phyloP scores from a whole-genome alignment of 2,329 filamentous ascomycete species.

The Penicillium sp. region DNA sequence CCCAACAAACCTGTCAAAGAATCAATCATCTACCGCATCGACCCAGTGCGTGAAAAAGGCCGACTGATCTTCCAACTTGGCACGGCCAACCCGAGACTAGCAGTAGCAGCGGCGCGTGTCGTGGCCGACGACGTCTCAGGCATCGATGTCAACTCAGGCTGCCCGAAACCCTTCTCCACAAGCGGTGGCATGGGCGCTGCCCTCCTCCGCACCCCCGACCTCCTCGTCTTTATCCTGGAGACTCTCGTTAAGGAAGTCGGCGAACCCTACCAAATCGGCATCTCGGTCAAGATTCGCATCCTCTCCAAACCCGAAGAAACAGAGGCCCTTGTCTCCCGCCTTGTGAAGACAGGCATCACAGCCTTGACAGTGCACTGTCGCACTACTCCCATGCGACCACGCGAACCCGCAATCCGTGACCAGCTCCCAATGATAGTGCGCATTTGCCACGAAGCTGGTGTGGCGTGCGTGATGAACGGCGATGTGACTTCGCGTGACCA shows the following conservation, averaged over 20 bases:
- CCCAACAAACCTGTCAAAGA: conserved; percentile 46
- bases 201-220: conserved; percentile 79
- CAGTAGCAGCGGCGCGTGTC: conserved; percentile 78
- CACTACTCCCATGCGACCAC: conserved; percentile 90
- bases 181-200: conserved; percentile 94
- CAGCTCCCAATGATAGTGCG: conserved; percentile 81
- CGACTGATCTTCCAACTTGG: conserved; percentile 90
- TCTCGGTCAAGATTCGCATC: conserved; percentile 94
- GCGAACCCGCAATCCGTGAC: conserved; percentile 80
- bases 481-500: conserved; percentile 78
- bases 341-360: conserved; percentile 86
- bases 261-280: conserved; percentile 78
- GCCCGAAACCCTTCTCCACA: conserved; percentile 94
- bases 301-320: conserved; percentile 76
- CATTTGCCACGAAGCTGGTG: conserved; percentile 78
- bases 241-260: conserved; percentile 77
- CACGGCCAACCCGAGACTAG: conserved; percentile 76
- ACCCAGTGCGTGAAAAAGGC: conserved; percentile 71
- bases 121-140: conserved; percentile 86
- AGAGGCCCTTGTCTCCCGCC: conserved; percentile 69
- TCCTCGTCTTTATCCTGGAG: conserved; percentile 77
- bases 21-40: conserved; percentile 79
- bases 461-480: conserved; percentile 94
- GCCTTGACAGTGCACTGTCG: conserved; percentile 93
- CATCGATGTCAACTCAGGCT: conserved; percentile 97